These are phyloP conservation scores for Podila minutissima DNA, from an alignment of 192 early-diverging fungal species.

Conservation along the genomic window DNA sequence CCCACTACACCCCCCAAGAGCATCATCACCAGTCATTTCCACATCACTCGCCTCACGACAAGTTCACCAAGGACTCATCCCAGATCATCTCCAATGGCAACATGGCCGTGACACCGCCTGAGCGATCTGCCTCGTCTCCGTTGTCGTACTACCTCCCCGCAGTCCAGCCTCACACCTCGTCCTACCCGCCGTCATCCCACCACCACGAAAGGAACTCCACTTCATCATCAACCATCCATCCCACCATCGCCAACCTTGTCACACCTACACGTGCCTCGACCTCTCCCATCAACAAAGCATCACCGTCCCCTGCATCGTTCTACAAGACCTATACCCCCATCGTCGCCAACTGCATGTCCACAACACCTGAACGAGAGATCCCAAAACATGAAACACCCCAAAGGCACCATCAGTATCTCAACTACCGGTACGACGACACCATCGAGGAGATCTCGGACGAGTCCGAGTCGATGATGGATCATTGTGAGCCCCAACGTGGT, in stretches of 20 bases:
- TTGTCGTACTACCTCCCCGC: background rate
- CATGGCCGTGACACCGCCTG: background rate
- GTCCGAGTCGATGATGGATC: constrained; percentile 43
- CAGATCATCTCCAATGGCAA: too few species aligned
- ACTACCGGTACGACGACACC: background rate
- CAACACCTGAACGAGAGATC: background rate
- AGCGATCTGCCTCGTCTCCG: background rate
- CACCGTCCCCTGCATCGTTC: background rate
- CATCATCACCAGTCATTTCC: too few species aligned
- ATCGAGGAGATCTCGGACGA: constrained; percentile 4
- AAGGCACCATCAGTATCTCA: background rate
- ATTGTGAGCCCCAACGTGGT: constrained; percentile 30
- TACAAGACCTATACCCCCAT: background rate
- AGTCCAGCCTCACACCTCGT: background rate
- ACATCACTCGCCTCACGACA: too few species aligned
- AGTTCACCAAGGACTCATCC: too few species aligned
- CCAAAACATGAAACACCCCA: background rate
- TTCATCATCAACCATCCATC: constrained; percentile 10
- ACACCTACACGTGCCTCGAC: constrained; percentile 3
- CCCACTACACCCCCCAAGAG: background rate
- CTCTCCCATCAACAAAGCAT: background rate
- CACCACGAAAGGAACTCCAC: background rate
- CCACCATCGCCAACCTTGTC: constrained; percentile 33
- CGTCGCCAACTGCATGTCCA: background rate
- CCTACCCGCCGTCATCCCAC: background rate